These are phyloP conservation scores for Rhodotorula mucilaginosa DNA, from an alignment of 1,284 basidiomycete genomes.

Conservation along the genomic window DNA sequence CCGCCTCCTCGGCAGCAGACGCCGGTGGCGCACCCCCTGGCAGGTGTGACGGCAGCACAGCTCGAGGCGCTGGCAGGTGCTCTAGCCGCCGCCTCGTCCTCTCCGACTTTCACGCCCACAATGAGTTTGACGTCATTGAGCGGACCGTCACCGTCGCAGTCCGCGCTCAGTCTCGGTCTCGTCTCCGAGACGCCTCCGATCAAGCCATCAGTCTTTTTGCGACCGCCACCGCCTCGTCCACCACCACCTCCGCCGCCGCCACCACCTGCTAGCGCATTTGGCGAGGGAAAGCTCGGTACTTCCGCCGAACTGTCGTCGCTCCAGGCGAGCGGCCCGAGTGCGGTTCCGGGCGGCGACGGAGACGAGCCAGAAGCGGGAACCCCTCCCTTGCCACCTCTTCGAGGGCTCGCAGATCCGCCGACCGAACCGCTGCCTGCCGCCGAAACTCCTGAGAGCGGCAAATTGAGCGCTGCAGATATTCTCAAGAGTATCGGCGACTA, in stretches of 20 bases:
- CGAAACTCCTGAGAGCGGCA: neutral
- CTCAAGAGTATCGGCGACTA: constrained; percentile 41
- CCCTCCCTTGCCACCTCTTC: constrained; percentile 23
- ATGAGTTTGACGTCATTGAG: neutral
- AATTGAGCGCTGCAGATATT: constrained; percentile 37
- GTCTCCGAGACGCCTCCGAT: constrained; percentile 25
- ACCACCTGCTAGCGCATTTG: neutral
- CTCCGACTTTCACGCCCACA: constrained; percentile 1
- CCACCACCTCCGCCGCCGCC: constrained; percentile 4
- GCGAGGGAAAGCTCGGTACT: neutral
- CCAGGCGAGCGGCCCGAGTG: no score
- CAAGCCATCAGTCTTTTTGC: neutral
- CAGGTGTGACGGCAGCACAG: constrained; percentile 10
- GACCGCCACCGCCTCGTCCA: neutral
- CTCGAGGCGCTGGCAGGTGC: constrained; percentile 10
- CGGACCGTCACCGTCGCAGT: neutral
- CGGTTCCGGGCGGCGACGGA: neutral
- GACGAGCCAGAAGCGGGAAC: constrained; percentile 28
- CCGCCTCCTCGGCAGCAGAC: neutral
- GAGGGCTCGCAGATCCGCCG: neutral
- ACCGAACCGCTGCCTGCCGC: neutral
- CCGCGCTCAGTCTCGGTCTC: neutral
- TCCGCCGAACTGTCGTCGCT: neutral
- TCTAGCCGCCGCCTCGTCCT: neutral
- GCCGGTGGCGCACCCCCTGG: neutral